Base-by-base conservation (phyloP, 169 alveolate species). In the Cryptosporidium ubiquitum region DNA sequence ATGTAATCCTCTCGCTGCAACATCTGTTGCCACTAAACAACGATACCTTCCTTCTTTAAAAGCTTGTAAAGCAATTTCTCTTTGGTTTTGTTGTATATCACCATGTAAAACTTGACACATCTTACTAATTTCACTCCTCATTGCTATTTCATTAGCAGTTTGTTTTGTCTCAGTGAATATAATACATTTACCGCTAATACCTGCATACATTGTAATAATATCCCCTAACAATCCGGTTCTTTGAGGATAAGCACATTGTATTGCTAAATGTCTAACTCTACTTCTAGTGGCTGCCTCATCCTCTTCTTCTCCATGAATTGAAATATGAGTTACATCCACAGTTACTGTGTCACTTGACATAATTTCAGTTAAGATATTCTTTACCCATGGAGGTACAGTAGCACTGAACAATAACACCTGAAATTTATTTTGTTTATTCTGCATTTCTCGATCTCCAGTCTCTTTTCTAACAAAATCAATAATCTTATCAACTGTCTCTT, bases 1-100 rank as follows among this genome's bases (percentile, higher is more conserved):
- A 94, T 96, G 97, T 51, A 96, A 84, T n/a, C 98, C 98, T 74
- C 98, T 92, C 10, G 98, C 94, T 16, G 98, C 98, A 2, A 96
- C 98, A 93, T 96, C 97, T 0, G 98, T 95, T 1, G 98, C 98
- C 5, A 95, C 97, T 52, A 96, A 91, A 26, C 96, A 95, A 55
- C 93, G 93, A 70, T 94, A 94, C 86, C 93, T 93, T 14, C 97
- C 96, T 69, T 92, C 95, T 74, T 94, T 92, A 74, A 94, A 95
- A 14, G 96, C 95, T 66, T 92, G 85, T 49, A 96, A 91, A 20
- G 97, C 95, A 16, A 95, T 93, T 68, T 95, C 97, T 91, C 99
- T 93, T 86, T 95, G 96, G 35, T 93, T 92, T 93, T 96, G 95
- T 49, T 95, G 95, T 35, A 95, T 95, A 92, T 96, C 98, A 9